These are phyloP conservation scores for Leccinum disarticulatum DNA, from an alignment of 768 basidiomycete genomes.

Conservation along the genomic window DNA sequence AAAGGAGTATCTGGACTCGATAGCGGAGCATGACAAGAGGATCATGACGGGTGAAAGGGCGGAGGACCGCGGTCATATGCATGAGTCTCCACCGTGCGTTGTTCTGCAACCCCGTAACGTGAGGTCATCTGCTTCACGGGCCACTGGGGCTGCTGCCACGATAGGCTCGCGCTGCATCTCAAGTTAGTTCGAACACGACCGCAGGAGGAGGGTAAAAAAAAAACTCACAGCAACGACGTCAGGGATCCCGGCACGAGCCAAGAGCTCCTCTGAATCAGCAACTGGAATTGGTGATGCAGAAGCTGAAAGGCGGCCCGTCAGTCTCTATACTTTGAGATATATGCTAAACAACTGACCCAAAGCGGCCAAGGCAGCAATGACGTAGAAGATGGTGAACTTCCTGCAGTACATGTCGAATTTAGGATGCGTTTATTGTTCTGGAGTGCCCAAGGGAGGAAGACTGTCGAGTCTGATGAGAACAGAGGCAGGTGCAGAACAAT, in stretches of 20 bases:
- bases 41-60: neutral
- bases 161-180: conserved; percentile 12
- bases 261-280: conserved; percentile 8
- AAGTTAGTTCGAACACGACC: neutral
- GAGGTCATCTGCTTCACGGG: conserved; percentile 20
- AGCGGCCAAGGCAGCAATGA: conserved; percentile 28
- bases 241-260: neutral
- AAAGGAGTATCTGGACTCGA: neutral
- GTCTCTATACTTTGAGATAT: neutral
- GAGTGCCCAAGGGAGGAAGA: neutral
- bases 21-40: neutral
- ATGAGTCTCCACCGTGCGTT: neutral
- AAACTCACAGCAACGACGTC: conserved; percentile 22
- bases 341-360: conserved; percentile 19
- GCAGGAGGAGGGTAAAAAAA: accelerated
- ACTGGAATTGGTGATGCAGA: conserved; percentile 29
- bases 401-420: conserved; percentile 28
- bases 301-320: conserved; percentile 14
- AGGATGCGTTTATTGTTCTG: conserved; percentile 30
- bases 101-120: conserved; percentile 1
- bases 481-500: conserved; percentile 29
- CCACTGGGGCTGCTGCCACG: conserved; percentile 6
- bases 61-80: neutral
- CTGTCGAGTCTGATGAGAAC: neutral
- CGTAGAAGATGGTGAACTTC: conserved; percentile 31